These are phyloP conservation scores for Clitoria ternatea DNA, from an alignment of 306 rosid species.

Conservation along the genomic window DNA sequence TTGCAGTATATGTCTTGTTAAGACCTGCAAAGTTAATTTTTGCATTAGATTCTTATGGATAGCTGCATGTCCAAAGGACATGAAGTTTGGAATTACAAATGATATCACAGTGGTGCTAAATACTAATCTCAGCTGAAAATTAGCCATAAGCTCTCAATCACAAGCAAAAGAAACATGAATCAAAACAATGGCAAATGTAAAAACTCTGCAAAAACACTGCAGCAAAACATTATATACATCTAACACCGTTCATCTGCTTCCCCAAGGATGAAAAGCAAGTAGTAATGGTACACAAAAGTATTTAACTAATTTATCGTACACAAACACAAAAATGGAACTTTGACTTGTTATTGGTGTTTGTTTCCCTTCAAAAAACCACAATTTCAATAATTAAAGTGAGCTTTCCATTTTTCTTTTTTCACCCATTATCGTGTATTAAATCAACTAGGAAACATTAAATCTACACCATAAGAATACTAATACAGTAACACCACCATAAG, in stretches of 20 bases:
- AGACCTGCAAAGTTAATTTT: conserved; percentile 51
- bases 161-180: background rate
- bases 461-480: background rate
- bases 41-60: conserved; percentile 10
- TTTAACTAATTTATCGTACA: background rate
- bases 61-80: background rate
- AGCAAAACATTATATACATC: background rate
- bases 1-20: conserved; percentile 61
- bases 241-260: background rate
- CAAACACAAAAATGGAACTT: background rate
- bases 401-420: background rate
- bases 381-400: background rate
- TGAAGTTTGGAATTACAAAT: too few relatives aligned
- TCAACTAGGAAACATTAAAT: background rate
- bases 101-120: too few relatives aligned
- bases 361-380: background rate
- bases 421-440: background rate
- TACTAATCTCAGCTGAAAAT: background rate
- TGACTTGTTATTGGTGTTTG: background rate
- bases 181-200: background rate
- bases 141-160: background rate
- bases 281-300: background rate
- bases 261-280: too few relatives aligned
- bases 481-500: background rate
- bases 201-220: background rate